These are phyloP conservation scores for Grammothele lineata DNA, from an alignment of 768 basidiomycete genomes.

Conservation along the genomic window DNA sequence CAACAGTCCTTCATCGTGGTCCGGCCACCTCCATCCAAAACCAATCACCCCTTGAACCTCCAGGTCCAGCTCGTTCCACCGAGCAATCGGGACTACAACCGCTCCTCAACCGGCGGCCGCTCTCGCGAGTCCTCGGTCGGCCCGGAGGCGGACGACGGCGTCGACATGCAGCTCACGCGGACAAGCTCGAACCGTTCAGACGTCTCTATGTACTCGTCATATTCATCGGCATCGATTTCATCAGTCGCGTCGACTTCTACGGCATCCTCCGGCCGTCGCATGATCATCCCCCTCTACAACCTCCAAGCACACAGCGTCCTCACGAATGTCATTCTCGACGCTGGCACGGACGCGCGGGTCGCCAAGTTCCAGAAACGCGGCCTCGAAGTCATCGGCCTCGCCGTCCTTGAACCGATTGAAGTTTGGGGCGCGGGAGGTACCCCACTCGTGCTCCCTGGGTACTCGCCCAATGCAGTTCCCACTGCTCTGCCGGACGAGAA, in stretches of 20 bases:
- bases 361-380: conserved; percentile 56
- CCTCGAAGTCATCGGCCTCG: conserved; percentile 69
- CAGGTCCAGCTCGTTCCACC: conserved; percentile 90
- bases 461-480: conserved; percentile 12
- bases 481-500: conserved; percentile 28
- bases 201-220: conserved; percentile 37
- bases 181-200: conserved; percentile 53
- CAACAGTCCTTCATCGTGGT: conserved; percentile 86
- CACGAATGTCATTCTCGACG: conserved; percentile 82
- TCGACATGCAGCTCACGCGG: conserved; percentile 31
- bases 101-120: conserved; percentile 34
- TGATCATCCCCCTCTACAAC: conserved; percentile 84
- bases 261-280: conserved; percentile 50
- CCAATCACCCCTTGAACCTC: conserved; percentile 85
- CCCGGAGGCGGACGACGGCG: conserved; percentile 21
- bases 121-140: conserved; percentile 40
- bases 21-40: conserved; percentile 79
- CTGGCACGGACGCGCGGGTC: conserved; percentile 84
- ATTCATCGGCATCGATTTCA: conserved; percentile 43
- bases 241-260: conserved; percentile 38
- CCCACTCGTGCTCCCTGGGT: conserved; percentile 11
- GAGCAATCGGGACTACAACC: conserved; percentile 37
- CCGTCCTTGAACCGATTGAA: conserved; percentile 76
- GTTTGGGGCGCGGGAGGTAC: conserved; percentile 43
- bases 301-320: conserved; percentile 85